These are phyloP conservation scores for Aspergillus haitiensis DNA, from an alignment of 495 filamentous ascomycete genomes.

Conservation along the genomic window DNA sequence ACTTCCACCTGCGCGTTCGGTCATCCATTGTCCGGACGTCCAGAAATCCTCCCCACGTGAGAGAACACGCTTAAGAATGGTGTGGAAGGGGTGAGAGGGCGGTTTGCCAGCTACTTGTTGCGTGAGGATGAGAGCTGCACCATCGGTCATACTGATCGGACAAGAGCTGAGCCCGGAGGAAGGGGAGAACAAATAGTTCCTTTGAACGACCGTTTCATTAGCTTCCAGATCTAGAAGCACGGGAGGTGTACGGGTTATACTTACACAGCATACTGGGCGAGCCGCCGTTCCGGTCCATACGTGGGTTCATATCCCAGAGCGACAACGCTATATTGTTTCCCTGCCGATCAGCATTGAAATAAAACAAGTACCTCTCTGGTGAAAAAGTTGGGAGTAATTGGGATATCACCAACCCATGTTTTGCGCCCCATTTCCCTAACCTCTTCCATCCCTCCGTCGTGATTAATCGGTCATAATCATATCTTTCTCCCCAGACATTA, in stretches of 20 bases:
- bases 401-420: conserved; percentile 23
- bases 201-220: neutral
- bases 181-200: conserved; percentile 64
- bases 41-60: conserved; percentile 61
- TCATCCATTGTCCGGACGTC: conserved; percentile 88
- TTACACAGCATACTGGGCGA: conserved; percentile 38
- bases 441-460: conserved; percentile 48
- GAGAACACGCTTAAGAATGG: conserved; percentile 50
- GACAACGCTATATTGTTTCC: conserved; percentile 33
- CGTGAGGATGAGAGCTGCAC: conserved; percentile 62
- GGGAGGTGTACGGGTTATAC: neutral
- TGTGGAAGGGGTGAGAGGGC: conserved; percentile 47
- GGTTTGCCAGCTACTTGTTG: conserved; percentile 44
- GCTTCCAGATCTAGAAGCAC: neutral
- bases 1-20: conserved; percentile 71
- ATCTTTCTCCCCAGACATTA: conserved; percentile 41
- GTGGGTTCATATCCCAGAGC: conserved; percentile 40
- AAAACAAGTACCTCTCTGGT: neutral
- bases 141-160: conserved; percentile 70
- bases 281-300: conserved; percentile 38
- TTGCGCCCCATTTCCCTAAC: conserved; percentile 38
- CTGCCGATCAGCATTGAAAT: neutral
- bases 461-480: conserved; percentile 40
- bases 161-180: conserved; percentile 64
- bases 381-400: neutral